Evolutionary conservation across 331 rosid species (phyloP).

Genomic region (Malus hybrid): DNA sequence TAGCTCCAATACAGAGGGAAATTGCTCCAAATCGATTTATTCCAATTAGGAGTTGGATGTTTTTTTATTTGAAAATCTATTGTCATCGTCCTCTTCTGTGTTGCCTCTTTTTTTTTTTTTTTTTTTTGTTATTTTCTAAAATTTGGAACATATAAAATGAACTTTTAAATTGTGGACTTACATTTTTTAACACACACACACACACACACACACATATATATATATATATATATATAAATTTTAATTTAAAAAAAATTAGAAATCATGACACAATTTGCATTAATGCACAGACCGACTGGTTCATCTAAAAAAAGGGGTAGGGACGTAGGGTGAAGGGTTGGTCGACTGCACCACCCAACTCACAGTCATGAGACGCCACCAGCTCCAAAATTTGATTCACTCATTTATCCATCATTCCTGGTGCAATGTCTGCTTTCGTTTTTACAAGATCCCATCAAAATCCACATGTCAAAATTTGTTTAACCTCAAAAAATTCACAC

Average conservation of each 20-base stretch:
- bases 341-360: slow-evolving; percentile 32
- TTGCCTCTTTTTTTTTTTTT: too few species aligned
- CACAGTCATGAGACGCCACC: slow-evolving; percentile 27
- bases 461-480: neutral
- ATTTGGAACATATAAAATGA: too few species aligned
- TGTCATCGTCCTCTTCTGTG: too few species aligned
- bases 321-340: slow-evolving; percentile 41
- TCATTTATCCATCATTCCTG: neutral
- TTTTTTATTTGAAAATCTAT: too few species aligned
- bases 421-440: neutral
- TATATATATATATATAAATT: neutral
- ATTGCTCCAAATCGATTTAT: too few species aligned
- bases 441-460: neutral
- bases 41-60: too few species aligned
- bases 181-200: too few species aligned
- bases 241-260: neutral
- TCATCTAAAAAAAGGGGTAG: neutral
- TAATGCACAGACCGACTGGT: slow-evolving; percentile 16
- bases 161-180: too few species aligned
- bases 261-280: neutral
- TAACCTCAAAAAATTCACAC: neutral
- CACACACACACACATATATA: neutral
- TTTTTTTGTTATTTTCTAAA: too few species aligned
- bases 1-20: too few species aligned
- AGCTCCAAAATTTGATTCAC: neutral